Evolutionary conservation across 768 basidiomycete genomes (phyloP), one percentile per base, ranked within the genome.

Genomic region (Rhizopogon vulgaris): DNA sequence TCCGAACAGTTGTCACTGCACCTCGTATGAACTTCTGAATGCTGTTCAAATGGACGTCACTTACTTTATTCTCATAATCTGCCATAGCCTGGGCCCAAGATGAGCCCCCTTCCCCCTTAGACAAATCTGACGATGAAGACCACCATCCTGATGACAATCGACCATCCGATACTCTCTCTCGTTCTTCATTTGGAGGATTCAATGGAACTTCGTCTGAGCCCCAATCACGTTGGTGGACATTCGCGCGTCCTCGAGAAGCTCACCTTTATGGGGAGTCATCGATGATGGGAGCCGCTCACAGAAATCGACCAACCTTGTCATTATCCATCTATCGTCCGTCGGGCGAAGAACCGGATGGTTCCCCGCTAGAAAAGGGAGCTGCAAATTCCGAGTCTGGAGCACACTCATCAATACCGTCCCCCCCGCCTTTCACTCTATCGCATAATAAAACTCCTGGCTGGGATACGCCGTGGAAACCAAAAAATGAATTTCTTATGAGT

Each of bases 31-130:
- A 11, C 41, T 49, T 45, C 28, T 25, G 36, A 40, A 39, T 48
- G 14, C 25, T 36, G 22, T 22, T 22, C 22, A 22, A 22, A 30
- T 37, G 15, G 28, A 52, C 48, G 17, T 17, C 27, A 22, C 53
- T 52, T 41, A 57, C 45, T 22, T 9, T 39, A 49, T 49, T 1
- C 32, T 11, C n/a, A 3, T 52, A 52, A 39, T 51, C 47, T 38
- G 32, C 49, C 43, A 11, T 49, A 92, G 89, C 90, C 45, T 92
- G 89, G 89, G 90, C 89, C 4, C 75, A 79, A 58, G 85, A 91
- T 63, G 90, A 92, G 62, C 87, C 87, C 4, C 86, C 87, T 4
- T 89, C 87, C 0, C 86, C 87, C 1, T 78, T 71, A 3, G 76
- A 76, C 40, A 59, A 65, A 30, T 62, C 62, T 39, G 76, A 81